Base-by-base conservation (phyloP, 176 grass and related monocot genomes). In the Avena eriantha region DNA sequence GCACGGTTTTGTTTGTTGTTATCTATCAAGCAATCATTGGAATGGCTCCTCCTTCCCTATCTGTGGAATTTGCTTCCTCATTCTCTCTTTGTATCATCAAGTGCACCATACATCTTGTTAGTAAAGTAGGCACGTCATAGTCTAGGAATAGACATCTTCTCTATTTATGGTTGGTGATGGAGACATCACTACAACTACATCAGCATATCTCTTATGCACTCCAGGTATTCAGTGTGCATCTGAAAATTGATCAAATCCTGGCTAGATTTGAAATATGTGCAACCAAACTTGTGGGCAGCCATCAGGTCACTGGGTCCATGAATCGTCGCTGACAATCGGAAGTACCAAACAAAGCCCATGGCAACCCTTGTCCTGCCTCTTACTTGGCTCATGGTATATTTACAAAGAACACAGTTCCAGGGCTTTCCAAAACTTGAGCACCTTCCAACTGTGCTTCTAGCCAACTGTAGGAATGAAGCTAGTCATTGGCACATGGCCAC, bases 391-490 rank as follows among this genome's bases (percentile, higher is more conserved):
- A 53, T 76, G 46, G 47, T 76, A 53, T 24, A 53, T 76, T 51
- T 76, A 48, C 47, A 76, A 76, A 53, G 73, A 31, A 18, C 48
- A 76, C 8, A 18, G 14, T 76, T 11, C 26, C 48, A 76, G 73
- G 46, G 26, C 51, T 76, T 29, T 53, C 8, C 48, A 76, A 76
- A 76, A 18, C 24, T 31, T 33, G 48, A 53, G 73, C 73, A 76
- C 48, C 73, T 33, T 76, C 73, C 23, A 53, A 76, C 73, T 33
- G 73, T 76, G n/a, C 24, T 60, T 60, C 58, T 60, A 22, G 61
- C 24, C 71, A 74, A 74, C 71, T 49, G 22, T 48, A 74, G 46
- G 45, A n/a, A 74, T 26, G 12, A 23, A 21, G 39, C 41, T 73
- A 29, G 72, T 16, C 23, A 74, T 49, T 74, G 71, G 71, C 71